A percentile compares a stretch with the other conserved stretches of the same genome.
phyloP scores from a whole-genome alignment of 1,284 basidiomycete genomes.

The Heterobasidion irregulare region DNA sequence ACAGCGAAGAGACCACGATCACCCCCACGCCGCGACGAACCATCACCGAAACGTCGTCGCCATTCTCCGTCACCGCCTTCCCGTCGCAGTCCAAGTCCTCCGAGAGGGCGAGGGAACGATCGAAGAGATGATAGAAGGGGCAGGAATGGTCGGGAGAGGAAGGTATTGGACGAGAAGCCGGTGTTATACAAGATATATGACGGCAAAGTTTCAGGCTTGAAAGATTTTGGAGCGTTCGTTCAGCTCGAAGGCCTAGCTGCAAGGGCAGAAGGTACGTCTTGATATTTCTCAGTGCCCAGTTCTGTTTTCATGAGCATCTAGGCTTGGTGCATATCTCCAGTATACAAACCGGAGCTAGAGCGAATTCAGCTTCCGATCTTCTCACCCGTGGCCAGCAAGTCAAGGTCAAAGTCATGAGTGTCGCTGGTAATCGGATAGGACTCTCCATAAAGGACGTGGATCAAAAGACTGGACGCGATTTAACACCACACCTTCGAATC shows the following conservation, averaged over 20 bases:
- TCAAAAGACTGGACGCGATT: conserved; percentile 82
- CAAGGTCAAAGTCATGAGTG: conserved; percentile 94
- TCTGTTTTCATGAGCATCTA: conserved; percentile 21
- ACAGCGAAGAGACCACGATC: conserved; percentile 52
- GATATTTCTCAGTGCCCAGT: not conserved
- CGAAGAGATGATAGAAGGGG: conserved; percentile 35
- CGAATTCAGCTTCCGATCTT: conserved; percentile 83
- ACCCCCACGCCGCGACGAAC: conserved; percentile 38
- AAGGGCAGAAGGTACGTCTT: conserved; percentile 73
- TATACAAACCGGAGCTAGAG: conserved; percentile 77
- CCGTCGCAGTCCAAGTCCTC: conserved; percentile 47
- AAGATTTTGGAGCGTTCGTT: conserved; percentile 96
- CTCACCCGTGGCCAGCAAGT: conserved; percentile 80
- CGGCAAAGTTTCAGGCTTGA: conserved; percentile 79
- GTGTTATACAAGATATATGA: conserved; percentile 93
- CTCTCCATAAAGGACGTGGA: conserved; percentile 99
- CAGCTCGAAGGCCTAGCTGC: conserved; percentile 82
- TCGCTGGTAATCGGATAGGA: conserved; percentile 74
- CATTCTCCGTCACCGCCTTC: conserved; percentile 32
- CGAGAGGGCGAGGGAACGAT: conserved; percentile 39
- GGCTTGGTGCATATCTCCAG: conserved; percentile 96
- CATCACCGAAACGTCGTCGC: conserved; percentile 50
- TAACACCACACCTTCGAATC: conserved; percentile 89
- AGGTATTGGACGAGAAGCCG: conserved; percentile 69
- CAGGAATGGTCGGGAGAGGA: conserved; percentile 25